Evolutionary conservation across 106 monocot species (phyloP).

Genomic region (Dactylorhiza incarnata): DNA sequence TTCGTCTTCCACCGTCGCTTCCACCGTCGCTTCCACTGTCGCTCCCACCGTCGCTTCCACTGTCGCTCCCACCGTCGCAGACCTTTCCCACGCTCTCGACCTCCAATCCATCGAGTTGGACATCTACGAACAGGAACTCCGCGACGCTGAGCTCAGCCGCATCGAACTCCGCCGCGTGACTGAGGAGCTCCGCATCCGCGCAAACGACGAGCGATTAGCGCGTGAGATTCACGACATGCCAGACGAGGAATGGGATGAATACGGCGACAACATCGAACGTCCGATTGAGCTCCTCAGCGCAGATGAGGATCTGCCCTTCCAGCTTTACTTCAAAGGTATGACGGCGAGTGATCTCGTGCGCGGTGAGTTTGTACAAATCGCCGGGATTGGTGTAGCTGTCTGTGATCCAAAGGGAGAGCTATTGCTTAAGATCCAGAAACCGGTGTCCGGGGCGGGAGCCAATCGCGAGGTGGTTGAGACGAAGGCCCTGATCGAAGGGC

Average conservation of each 20-base stretch:
- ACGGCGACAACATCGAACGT: constrained; percentile 56
- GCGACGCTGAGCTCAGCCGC: constrained; percentile 24
- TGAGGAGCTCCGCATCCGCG: constrained; percentile 24
- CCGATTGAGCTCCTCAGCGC: constrained; percentile 26
- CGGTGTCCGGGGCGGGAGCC: constrained; percentile 7
- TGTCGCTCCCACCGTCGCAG: not conserved
- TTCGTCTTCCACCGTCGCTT: not conserved
- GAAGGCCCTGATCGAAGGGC: constrained; percentile 62
- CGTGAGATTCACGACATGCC: constrained; percentile 41
- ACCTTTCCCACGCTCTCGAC: constrained; percentile 1
- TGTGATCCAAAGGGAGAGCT: constrained; percentile 43
- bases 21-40: constrained; percentile 4
- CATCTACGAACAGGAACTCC: constrained; percentile 28
- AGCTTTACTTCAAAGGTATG: constrained; percentile 60
- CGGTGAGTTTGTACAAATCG: constrained; percentile 12
- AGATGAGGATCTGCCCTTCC: constrained; percentile 26
- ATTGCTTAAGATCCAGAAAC: constrained; percentile 68
- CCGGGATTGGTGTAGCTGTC: constrained; percentile 50
- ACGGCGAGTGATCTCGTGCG: constrained; percentile 11
- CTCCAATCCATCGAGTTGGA: constrained; percentile 54
- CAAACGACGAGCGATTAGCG: constrained; percentile 64
- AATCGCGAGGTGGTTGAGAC: constrained; percentile 37
- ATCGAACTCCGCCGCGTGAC: constrained; percentile 32
- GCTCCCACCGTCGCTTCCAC: constrained; percentile 2
- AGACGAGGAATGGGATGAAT: constrained; percentile 59